Base-by-base conservation (phyloP, 176 grass and related monocot genomes). In the Canna indica region DNA sequence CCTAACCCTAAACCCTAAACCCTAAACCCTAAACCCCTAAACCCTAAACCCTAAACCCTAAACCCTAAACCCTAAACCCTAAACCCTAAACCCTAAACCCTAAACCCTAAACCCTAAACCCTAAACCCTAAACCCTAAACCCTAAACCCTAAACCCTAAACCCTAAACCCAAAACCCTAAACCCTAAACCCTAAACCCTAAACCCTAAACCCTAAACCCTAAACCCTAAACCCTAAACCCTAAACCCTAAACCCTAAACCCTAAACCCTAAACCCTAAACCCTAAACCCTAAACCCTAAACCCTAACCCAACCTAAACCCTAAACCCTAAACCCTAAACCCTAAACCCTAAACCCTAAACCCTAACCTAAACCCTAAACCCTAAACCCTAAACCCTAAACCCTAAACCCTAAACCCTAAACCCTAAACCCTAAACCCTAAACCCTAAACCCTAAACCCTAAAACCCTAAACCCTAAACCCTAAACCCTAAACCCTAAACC, bases 131-230 rank as follows among this genome's bases (percentile, higher is more conserved):
- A 59, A 59, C 57, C 57, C 7, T 33, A 77, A 77, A 34, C 74
- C 74, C 31, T 50, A 77, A 77, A 34, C 74, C 74, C 31, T 50
- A 77, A 77, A 18, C 74, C 74, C 30, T 33, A 77, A 77, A 77
- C 35, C 59, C 59, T 39, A 50, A 77, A 77, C 11, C 74, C 74
- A 17, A 26, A 77, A 77, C 38, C 74, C 74, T 56, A 52, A 77
- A 77, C 36, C 34, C 64, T 68, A 68, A 70, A 70, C 67, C 67
- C 64, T 41, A 68, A 68, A 36, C 64, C 64, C 38, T 41, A 68
- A 68, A 36, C 64, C 64, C 38, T 41, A 68, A 68, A 9, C 58
- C 58, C 17, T 22, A 60, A 60, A 15, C 27, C 58, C 17, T 22
- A 60, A 60, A 22, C 58, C 64, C 20, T 22, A 68, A 68, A 7